Evolutionary conservation across 2,329 filamentous ascomycete species (phyloP).

Genomic region (Gliomastix tumulicola): DNA sequence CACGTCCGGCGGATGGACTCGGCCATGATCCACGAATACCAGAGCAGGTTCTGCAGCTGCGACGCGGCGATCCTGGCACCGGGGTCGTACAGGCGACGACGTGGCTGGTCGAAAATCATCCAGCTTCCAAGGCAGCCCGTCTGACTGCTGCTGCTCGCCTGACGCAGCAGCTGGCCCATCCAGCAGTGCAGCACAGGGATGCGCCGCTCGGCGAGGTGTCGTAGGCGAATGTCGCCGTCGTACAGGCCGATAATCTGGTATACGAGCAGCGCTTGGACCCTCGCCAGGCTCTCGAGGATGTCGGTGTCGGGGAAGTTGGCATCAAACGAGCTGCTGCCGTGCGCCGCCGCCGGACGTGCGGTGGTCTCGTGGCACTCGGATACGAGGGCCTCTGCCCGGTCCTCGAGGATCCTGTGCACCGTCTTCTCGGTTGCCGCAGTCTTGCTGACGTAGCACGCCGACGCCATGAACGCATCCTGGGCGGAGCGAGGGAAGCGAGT

Average conservation of each 20-base stretch:
- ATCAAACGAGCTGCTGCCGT: too few relatives aligned
- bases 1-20: constrained; percentile 21
- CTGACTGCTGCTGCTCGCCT: constrained; percentile 3
- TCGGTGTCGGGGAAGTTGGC: too few relatives aligned
- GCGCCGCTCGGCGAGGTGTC: constrained; percentile 11
- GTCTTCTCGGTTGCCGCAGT: constrained; percentile 11
- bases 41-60: too few relatives aligned
- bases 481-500: constrained; percentile 7
- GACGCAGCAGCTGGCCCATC: constrained; percentile 6
- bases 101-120: too few relatives aligned
- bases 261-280: constrained; percentile 12
- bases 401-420: constrained; percentile 12
- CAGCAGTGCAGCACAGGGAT: constrained; percentile 9
- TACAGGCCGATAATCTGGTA: constrained; percentile 15
- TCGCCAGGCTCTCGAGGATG: constrained; percentile 8
- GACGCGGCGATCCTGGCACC: background rate
- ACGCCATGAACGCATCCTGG: constrained; percentile 13
- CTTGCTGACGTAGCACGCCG: constrained; percentile 12
- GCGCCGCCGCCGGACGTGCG: too few relatives aligned
- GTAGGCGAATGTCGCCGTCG: constrained; percentile 12
- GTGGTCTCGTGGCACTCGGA: too few relatives aligned
- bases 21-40: constrained; percentile 20
- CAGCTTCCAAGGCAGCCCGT: too few relatives aligned
- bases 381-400: constrained; percentile 1
- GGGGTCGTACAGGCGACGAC: too few relatives aligned